Percentiles rank a stretch among this genome's conserved stretches.
phyloP scores from a whole-genome alignment of 805 yeast species.

The Suhomyces sp. region DNA sequence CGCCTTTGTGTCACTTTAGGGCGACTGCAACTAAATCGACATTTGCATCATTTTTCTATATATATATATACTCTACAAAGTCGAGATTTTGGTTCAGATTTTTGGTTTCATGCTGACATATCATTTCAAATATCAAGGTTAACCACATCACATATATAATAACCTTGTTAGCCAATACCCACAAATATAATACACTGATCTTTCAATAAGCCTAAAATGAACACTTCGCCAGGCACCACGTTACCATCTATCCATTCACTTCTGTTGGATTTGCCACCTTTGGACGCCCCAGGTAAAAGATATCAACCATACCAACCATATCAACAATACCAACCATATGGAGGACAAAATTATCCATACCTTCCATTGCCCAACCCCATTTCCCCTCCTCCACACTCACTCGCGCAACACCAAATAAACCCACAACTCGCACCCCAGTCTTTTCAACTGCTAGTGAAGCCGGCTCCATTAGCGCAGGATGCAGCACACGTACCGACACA shows the following conservation, averaged over 20 bases:
- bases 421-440: neutral
- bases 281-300: neutral
- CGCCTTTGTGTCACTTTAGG: neutral
- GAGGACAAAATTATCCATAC: neutral
- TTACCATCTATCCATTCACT: conserved; percentile 37
- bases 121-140: neutral
- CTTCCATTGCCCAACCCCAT: neutral
- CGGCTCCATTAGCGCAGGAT: neutral
- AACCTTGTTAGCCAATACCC: neutral
- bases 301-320: neutral
- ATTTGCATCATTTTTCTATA: neutral
- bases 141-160: neutral
- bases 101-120: neutral
- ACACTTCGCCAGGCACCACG: conserved; percentile 7
- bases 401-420: neutral
- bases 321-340: conserved; percentile 1
- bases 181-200: neutral
- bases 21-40: conserved; percentile 1
- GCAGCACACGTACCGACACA: conserved; percentile 2
- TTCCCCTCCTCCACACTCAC: neutral
- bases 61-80: neutral
- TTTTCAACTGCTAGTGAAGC: neutral
- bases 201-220: neutral
- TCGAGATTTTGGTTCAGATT: neutral
- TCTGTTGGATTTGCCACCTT: conserved; percentile 30